phyloP scores from a whole-genome alignment of 768 basidiomycete species.

The Sporobolomyces pararoseus region DNA sequence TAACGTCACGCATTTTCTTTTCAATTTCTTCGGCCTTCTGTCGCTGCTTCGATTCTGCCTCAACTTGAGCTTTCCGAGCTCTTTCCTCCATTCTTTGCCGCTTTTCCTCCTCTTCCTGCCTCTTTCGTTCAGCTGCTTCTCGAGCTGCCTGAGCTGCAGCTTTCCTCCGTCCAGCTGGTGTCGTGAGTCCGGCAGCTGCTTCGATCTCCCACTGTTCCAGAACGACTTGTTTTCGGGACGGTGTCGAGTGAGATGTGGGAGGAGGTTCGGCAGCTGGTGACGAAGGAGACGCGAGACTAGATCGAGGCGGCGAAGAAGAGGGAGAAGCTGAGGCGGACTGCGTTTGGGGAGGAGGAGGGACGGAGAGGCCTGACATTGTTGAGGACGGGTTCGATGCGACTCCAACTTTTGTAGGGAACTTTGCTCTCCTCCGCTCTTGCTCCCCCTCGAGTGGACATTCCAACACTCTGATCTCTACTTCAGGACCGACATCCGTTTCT shows the following conservation, averaged over 20 bases:
- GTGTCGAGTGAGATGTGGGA: background rate
- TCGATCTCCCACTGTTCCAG: slow-evolving; percentile 36
- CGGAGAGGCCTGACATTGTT: background rate
- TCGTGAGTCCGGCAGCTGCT: slow-evolving; percentile 24
- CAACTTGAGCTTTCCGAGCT: background rate
- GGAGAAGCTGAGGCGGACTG: background rate
- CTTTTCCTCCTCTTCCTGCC: slow-evolving; percentile 1
- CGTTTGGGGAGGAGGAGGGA: background rate
- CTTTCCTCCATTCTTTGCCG: background rate
- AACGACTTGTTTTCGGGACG: slow-evolving; percentile 5
- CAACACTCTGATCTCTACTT: slow-evolving; percentile 8
- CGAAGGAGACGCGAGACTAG: background rate
- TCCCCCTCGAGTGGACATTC: slow-evolving; percentile 12
- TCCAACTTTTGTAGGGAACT: background rate
- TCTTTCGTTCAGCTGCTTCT: background rate
- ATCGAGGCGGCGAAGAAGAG: background rate
- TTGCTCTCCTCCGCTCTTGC: slow-evolving; percentile 14
- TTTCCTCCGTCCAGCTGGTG: slow-evolving; percentile 20
- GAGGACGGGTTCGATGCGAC: background rate
- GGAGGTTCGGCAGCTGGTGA: background rate
- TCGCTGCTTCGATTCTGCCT: background rate
- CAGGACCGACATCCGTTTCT: background rate
- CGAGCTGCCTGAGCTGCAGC: slow-evolving; percentile 21
- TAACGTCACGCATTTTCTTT: background rate
- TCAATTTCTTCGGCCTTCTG: background rate